Base-by-base conservation (phyloP, 805 yeast species). In the Sporopachydermia lactativora region DNA sequence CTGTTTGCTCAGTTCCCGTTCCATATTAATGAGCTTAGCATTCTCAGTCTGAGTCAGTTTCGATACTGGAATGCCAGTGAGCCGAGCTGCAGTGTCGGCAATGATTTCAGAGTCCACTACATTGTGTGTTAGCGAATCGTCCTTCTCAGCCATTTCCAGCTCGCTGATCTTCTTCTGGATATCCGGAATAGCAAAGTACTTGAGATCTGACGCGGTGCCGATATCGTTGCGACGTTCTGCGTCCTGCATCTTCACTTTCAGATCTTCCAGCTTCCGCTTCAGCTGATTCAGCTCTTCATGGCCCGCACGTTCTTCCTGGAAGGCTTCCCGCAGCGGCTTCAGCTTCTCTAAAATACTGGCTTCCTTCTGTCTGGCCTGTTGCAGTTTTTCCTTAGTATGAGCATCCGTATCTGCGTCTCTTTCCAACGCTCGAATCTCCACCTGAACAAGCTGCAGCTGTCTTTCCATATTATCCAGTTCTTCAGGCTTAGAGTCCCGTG, bases 211-310 rank as follows among this genome's bases (percentile, higher is more conserved):
- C 41, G 94, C 95, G 6, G 96, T 72, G 4, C 81, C 89, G 24
- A 86, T 84, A 58, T 92, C 98, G 48, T 83, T 83, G 57, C 96
- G 81, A 71, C 98, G 84, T 60, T 89, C 97, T 17, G 98, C 98
- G 62, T 92, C 97, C 42, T 67, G 71, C 3, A 97, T 97, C 64
- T 92, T 92, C 57, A 73, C 77, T 56, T 85, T 95, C 53, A 92
- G 70, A 48, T 92, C 97, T 52, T 89, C 96, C 49, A 92, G 70
- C 60, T 81, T 84, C 63, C 85, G 75, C 68, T 89, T 88, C 40
- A 94, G 88, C 36, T 77, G 68, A 41, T 92, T 89, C 54, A 92
- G 73, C 59, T 84, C 88, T 52, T 85, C 95, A 55, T 88, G 94
- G 37, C 96, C 92, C 42, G 78, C 75, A 53, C 88, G 79, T 63